Evolutionary conservation across 164 flowering plant species (phyloP), one percentile per base, ranked within the genome.

Genomic region (Chimonanthus salicifolius): DNA sequence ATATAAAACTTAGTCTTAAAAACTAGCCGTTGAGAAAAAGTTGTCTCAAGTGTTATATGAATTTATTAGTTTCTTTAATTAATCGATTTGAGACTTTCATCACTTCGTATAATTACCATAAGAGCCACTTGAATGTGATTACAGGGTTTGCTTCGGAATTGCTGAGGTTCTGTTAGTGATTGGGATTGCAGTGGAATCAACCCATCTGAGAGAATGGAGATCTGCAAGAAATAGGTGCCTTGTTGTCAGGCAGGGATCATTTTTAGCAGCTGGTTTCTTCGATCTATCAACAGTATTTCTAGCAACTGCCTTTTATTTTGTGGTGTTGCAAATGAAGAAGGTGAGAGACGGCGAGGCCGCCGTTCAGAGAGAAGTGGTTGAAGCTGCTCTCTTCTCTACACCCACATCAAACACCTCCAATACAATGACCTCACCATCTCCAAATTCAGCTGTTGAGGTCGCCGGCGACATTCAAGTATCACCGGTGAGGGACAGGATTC

Each of bases 141-240:
- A 43, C 78, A 93, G 98, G 98, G 48, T 86, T 48, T 85, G 87
- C 63, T 94, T 94, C 72, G 88, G 89, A 0, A 87, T 86, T 46
- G 94, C 79, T 6, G 97, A 94, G 77, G 87, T 94, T 4, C 74
- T 91, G 51, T 64, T 94, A 77, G 71, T 91, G 78, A 83, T 89
- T 0, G 97, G 91, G 5, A 70, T 91, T 4, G 88, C 88, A n/a
- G 88, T 88, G n/a, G 98, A 94, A 75, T 91, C 98, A 5, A 91
- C 91, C 4, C 98, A 93, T 75, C 71, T 89, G 7, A 87, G 66
- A 10, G 76, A 84, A 7, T 90, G 95, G 95, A 60, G 72, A 2
- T 76, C 67, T 10, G 87, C 92, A 7, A 84, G 82, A 72, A 66
- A 80, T 3, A 78, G 74, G 71, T 94, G 98, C 79, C 83, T 91